Conservation (phyloP, 2,329 filamentous ascomycete genomes). For the Phialemoniopsis sp. region DNA sequence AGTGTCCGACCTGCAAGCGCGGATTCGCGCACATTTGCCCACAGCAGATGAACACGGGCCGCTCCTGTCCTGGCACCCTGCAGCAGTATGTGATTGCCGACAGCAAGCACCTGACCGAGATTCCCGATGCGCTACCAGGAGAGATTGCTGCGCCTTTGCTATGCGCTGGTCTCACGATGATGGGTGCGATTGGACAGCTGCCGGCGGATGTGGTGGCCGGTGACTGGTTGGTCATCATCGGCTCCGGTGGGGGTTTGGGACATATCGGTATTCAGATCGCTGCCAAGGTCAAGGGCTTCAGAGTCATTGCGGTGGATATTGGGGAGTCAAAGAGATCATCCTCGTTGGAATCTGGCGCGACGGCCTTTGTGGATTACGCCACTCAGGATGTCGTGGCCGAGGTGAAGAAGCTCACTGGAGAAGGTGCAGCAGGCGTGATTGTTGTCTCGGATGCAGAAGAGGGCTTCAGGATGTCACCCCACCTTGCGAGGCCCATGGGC, state of each 20-base stretch:
- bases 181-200: slow-evolving; percentile 15
- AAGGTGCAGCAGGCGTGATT: background rate
- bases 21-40: slow-evolving; percentile 33
- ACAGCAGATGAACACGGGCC: slow-evolving; percentile 33
- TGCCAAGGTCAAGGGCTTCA: slow-evolving; percentile 7
- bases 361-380: background rate
- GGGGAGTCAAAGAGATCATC: slow-evolving; percentile 7
- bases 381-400: background rate
- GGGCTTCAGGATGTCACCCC: slow-evolving; percentile 1
- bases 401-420: background rate
- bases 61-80: slow-evolving; percentile 24
- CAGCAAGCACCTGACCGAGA: slow-evolving; percentile 17
- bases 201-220: slow-evolving; percentile 1
- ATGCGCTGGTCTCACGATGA: slow-evolving; percentile 26
- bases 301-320: slow-evolving; percentile 22
- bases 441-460: slow-evolving; percentile 1
- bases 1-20: slow-evolving; percentile 26
- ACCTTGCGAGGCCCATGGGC: background rate
- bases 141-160: slow-evolving; percentile 21
- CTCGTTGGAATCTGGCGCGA: background rate
- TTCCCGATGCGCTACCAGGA: slow-evolving; percentile 12
- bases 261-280: slow-evolving; percentile 27
- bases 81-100: slow-evolving; percentile 24
- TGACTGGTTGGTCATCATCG: slow-evolving; percentile 24
- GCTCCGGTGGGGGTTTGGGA: slow-evolving; percentile 24